These are phyloP conservation scores for Cucurbita argyrosperma DNA, from an alignment of 306 rosid genomes.

Conservation along the genomic window DNA sequence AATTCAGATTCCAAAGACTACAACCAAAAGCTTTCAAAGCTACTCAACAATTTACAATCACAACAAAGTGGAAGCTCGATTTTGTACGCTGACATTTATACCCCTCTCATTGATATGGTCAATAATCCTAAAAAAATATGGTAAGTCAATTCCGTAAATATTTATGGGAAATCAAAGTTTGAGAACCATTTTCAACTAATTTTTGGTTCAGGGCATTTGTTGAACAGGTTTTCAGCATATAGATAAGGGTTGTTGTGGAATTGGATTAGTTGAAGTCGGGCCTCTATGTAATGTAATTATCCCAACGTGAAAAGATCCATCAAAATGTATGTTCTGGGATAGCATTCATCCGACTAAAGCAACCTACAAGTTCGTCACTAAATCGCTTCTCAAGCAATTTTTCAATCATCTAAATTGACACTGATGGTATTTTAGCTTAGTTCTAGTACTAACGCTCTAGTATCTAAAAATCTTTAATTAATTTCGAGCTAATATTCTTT, in stretches of 20 bases:
- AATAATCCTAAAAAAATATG: too few species aligned
- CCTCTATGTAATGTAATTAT: conserved; percentile 20
- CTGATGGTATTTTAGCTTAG: too few species aligned
- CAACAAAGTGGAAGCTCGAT: too few species aligned
- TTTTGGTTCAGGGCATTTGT: too few species aligned
- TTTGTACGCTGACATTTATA: too few species aligned
- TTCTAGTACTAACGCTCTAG: background rate
- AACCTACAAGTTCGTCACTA: conserved; percentile 14
- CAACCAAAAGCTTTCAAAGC: too few species aligned
- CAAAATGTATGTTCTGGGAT: conserved; percentile 49
- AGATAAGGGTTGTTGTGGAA: background rate
- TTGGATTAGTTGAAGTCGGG: conserved; percentile 19
- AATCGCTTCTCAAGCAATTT: background rate
- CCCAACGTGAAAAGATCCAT: conserved; percentile 12
- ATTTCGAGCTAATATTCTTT: background rate
- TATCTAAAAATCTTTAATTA: background rate
- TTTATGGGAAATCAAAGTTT: too few species aligned
- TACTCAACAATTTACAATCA: too few species aligned
- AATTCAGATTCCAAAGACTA: too few species aligned
- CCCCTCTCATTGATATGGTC: too few species aligned
- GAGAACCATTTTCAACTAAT: too few species aligned
- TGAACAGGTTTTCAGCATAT: background rate
- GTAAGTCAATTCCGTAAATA: too few species aligned
- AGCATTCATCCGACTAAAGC: conserved; percentile 39
- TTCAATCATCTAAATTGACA: background rate